Conservation (phyloP, 352 stramenopile species). For the Globisporangium rhizosaccharum region DNA sequence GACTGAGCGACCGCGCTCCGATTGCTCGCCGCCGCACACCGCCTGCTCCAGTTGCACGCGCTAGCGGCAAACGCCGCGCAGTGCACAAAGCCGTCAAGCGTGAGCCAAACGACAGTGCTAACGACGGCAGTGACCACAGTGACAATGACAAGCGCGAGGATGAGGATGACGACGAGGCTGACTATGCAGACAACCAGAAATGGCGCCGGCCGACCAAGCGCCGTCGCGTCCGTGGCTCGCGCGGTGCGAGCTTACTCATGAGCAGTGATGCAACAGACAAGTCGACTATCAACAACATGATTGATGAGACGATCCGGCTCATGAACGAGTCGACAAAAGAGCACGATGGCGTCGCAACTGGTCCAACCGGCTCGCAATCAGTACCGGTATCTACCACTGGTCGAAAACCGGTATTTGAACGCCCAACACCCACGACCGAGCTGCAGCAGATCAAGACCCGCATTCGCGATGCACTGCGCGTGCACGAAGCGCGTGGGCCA, state of each 20-base stretch:
- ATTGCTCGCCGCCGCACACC: too few relatives aligned
- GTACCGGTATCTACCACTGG: too few relatives aligned
- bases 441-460: neutral
- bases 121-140: neutral
- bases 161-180: neutral
- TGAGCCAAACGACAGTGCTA: neutral
- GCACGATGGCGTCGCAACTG: neutral
- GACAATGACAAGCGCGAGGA: neutral
- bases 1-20: neutral
- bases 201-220: too few relatives aligned
- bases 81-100: neutral
- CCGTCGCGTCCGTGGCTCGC: too few relatives aligned
- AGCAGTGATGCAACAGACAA: neutral
- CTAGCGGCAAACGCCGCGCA: neutral
- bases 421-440: too few relatives aligned
- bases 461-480: conserved; percentile 6
- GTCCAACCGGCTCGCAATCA: too few relatives aligned
- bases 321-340: neutral
- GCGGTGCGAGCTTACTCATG: too few relatives aligned
- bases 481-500: conserved; percentile 24
- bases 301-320: conserved; percentile 2
- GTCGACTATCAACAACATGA: conserved; percentile 1
- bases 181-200: neutral
- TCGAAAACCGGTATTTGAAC: too few relatives aligned
- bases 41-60: too few relatives aligned